A percentile compares a stretch with the other conserved stretches of the same genome.
These are phyloP conservation scores for Cucurbita pepo DNA, from an alignment of 306 rosid species.

Conservation along the genomic window DNA sequence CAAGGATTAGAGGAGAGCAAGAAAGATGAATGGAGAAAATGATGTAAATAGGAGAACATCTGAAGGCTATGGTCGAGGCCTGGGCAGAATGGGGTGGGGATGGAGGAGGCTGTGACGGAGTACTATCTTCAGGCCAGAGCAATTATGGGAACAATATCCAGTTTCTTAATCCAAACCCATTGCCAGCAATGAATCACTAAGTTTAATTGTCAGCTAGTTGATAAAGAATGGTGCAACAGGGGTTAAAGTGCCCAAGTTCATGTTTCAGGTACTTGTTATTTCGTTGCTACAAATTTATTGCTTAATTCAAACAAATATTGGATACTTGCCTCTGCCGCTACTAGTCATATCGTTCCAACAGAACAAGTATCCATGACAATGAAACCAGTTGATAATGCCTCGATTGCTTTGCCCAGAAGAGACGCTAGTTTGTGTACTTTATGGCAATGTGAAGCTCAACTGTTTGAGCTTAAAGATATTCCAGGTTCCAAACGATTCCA, in stretches of 20 bases:
- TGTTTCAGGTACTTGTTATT: background rate
- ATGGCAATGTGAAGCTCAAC: background rate
- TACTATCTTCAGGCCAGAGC: background rate
- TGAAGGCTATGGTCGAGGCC: background rate
- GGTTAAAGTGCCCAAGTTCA: background rate
- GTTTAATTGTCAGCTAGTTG: background rate
- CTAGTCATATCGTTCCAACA: background rate
- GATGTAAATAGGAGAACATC: background rate
- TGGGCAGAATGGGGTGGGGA: background rate
- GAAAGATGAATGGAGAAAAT: background rate
- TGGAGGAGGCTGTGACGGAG: background rate
- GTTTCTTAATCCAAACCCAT: background rate
- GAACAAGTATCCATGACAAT: background rate
- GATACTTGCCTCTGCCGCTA: background rate
- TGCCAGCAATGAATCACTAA: background rate
- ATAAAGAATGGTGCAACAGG: background rate
- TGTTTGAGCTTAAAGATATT: background rate
- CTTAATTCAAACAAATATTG: background rate
- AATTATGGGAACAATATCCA: background rate
- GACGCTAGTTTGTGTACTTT: background rate
- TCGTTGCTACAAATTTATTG: background rate
- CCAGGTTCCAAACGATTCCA: background rate
- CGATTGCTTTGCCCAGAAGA: background rate
- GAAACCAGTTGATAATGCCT: background rate
- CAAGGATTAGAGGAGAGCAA: background rate